Evolutionary conservation across 2,329 filamentous ascomycete genomes (phyloP).

Genomic region (Fusarium protoensiforme): DNA sequence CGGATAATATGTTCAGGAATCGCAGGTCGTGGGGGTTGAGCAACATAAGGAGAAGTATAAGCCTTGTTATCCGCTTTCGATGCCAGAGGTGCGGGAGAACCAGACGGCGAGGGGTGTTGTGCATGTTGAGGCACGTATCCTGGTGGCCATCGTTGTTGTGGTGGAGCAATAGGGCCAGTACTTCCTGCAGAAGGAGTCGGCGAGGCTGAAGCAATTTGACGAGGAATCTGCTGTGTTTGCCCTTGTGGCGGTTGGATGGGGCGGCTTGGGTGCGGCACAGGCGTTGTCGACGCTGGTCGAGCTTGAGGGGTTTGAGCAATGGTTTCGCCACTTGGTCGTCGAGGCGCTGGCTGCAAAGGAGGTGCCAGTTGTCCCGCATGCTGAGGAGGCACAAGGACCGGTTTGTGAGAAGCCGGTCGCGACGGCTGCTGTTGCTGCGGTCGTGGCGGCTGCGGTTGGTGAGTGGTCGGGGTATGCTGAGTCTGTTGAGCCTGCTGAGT

Average conservation of each 20-base stretch:
- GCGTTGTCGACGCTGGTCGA: constrained; percentile 48
- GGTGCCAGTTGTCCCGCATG: constrained; percentile 49
- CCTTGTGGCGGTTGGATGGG: constrained; percentile 46
- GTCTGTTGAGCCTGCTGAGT: constrained; percentile 27
- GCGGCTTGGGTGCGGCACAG: constrained; percentile 48
- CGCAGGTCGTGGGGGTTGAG: constrained; percentile 50
- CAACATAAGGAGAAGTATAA: constrained; percentile 43
- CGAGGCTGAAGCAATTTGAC: constrained; percentile 48
- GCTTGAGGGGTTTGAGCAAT: constrained; percentile 39
- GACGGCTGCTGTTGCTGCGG: constrained; percentile 35
- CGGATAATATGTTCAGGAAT: constrained; percentile 56
- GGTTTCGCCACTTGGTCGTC: constrained; percentile 37
- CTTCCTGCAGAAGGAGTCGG: constrained; percentile 40
- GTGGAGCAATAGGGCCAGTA: constrained; percentile 34
- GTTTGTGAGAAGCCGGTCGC: constrained; percentile 42
- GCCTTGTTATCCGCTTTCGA: constrained; percentile 44
- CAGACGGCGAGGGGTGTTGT: constrained; percentile 42
- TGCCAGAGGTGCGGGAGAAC: constrained; percentile 38
- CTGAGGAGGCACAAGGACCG: constrained; percentile 50
- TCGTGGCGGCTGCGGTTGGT: constrained; percentile 30
- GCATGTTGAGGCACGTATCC: constrained; percentile 44
- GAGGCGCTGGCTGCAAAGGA: constrained; percentile 49
- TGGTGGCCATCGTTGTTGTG: constrained; percentile 51
- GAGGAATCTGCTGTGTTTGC: constrained; percentile 40
- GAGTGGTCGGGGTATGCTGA: constrained; percentile 26